phyloP scores from a whole-genome alignment of 805 yeast species.

The Wickerhamiella lipophila region DNA sequence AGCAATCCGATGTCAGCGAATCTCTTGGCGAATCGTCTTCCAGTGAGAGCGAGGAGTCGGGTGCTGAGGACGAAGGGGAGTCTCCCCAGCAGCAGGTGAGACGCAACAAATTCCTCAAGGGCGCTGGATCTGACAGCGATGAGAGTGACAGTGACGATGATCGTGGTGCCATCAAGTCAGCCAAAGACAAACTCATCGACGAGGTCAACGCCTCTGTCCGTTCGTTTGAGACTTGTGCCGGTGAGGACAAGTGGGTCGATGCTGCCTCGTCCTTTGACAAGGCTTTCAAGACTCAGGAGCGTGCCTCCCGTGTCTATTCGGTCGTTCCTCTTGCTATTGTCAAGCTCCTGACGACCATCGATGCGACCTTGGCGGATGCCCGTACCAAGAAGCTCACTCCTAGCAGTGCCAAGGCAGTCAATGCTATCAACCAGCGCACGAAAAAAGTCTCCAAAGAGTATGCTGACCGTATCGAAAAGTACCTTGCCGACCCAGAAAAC shows the following conservation, averaged over 20 bases:
- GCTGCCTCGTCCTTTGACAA: conserved; percentile 67
- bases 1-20: conserved; percentile 29
- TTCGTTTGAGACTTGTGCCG: conserved; percentile 54
- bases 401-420: conserved; percentile 71
- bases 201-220: conserved; percentile 62
- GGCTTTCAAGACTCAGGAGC: conserved; percentile 50
- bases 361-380: conserved; percentile 46
- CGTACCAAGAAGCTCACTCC: conserved; percentile 65
- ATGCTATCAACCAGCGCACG: conserved; percentile 76
- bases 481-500: conserved; percentile 57
- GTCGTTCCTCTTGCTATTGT: conserved; percentile 62
- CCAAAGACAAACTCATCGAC: conserved; percentile 82
- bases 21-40: conserved; percentile 31
- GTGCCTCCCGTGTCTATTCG: conserved; percentile 63
- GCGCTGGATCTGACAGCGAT: conserved; percentile 33
- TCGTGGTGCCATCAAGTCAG: conserved; percentile 78
- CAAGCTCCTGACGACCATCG: conserved; percentile 56
- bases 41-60: conserved; percentile 25
- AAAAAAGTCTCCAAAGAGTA: conserved; percentile 66
- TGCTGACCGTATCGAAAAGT: conserved; percentile 45
- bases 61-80: conserved; percentile 13
- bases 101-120: conserved; percentile 28
- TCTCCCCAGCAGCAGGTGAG: conserved; percentile 20
- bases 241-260: conserved; percentile 65
- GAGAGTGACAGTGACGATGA: conserved; percentile 55